Evolutionary conservation across 768 basidiomycete species (phyloP).

Genomic region (Cubamyces lactineus): DNA sequence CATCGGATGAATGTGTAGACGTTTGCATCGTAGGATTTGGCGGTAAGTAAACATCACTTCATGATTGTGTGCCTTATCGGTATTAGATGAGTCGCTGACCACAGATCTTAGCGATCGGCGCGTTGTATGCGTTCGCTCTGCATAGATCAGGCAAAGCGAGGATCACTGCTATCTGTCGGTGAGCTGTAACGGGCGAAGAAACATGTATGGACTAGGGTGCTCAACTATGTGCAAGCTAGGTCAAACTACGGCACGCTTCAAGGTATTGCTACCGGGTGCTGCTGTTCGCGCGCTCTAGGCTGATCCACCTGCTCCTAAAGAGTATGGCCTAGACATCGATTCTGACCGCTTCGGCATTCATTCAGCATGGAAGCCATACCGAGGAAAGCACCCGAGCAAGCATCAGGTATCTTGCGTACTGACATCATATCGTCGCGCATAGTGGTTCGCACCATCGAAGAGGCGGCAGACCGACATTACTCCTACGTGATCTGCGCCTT

Average conservation of each 20-base stretch:
- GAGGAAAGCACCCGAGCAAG: constrained; percentile 20
- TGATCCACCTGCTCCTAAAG: constrained; percentile 9
- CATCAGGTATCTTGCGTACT: background rate
- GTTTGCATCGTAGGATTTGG: constrained; percentile 31
- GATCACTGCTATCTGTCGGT: constrained; percentile 39
- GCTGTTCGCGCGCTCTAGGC: background rate
- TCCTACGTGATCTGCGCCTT: constrained; percentile 34
- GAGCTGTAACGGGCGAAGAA: background rate
- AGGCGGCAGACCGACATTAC: constrained; percentile 36
- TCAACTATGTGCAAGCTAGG: constrained; percentile 6
- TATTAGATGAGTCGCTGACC: background rate
- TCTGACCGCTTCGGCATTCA: constrained; percentile 28
- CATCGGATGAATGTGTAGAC: constrained; percentile 2
- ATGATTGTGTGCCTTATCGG: background rate
- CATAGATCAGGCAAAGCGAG: constrained; percentile 30
- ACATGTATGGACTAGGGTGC: too few species aligned
- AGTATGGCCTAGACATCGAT: constrained; percentile 29
- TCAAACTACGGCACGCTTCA: constrained; percentile 28
- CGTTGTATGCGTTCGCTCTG: constrained; percentile 35
- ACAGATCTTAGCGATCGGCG: constrained; percentile 32
- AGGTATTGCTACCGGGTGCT: constrained; percentile 11
- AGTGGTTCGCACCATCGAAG: constrained; percentile 32
- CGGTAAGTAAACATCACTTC: constrained; percentile 17
- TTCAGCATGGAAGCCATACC: constrained; percentile 28
- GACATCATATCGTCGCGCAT: background rate